Evolutionary conservation across 345 rosid species (phyloP).

Genomic region (Kernera saxatilis): DNA sequence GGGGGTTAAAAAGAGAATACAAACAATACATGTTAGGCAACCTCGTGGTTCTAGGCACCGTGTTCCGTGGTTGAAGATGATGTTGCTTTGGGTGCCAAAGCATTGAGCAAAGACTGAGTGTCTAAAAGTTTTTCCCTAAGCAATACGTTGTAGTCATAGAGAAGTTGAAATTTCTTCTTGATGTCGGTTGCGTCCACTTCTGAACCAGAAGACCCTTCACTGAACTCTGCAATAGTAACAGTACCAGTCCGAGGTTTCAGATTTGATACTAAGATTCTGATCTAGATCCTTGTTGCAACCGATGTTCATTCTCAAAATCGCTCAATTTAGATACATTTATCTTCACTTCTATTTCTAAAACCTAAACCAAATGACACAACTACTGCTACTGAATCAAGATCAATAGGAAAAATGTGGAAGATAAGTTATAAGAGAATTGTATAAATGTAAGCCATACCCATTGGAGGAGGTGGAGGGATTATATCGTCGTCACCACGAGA

Average conservation of each 20-base stretch:
- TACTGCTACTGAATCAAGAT: not conserved
- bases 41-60: not conserved
- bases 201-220: slow-evolving; percentile 36
- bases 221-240: slow-evolving; percentile 48
- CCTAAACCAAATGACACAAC: not conserved
- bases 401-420: not conserved
- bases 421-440: not conserved
- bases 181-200: slow-evolving; percentile 56
- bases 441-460: slow-evolving; percentile 39
- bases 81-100: slow-evolving; percentile 34
- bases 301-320: not conserved
- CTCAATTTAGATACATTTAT: not conserved
- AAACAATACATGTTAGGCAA: slow-evolving; percentile 11
- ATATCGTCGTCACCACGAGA: slow-evolving; percentile 9
- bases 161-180: slow-evolving; percentile 47
- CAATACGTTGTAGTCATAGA: slow-evolving; percentile 69
- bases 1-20: slow-evolving; percentile 13
- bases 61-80: slow-evolving; percentile 23
- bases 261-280: not conserved
- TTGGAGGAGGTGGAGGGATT: slow-evolving; percentile 55
- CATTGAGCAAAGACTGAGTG: slow-evolving; percentile 44
- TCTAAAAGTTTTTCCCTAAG: slow-evolving; percentile 63
- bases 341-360: not conserved
- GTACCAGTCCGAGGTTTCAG: not conserved
- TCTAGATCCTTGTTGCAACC: not conserved